These are phyloP conservation scores for Moniliophthora roreri DNA, from an alignment of 1,284 basidiomycete genomes.

Conservation along the genomic window DNA sequence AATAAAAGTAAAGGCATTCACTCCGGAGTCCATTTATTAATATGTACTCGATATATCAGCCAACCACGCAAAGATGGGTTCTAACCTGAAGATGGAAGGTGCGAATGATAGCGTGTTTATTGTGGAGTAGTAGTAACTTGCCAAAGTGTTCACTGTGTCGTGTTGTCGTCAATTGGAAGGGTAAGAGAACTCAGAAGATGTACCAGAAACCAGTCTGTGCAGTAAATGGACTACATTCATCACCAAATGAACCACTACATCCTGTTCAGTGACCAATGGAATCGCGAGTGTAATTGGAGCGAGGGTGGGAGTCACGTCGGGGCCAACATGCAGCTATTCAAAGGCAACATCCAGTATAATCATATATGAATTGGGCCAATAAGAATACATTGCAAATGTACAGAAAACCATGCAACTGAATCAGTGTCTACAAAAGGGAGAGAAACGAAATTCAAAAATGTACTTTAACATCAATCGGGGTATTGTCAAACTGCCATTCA, in stretches of 20 bases:
- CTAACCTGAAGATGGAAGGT: constrained; percentile 19
- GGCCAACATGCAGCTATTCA: too few relatives aligned
- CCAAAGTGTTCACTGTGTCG: neutral
- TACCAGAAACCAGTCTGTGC: constrained; percentile 28
- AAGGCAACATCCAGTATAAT: too few relatives aligned
- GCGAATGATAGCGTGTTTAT: constrained; percentile 31
- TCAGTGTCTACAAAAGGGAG: too few relatives aligned
- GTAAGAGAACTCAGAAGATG: neutral
- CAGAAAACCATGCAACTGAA: too few relatives aligned
- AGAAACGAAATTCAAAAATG: too few relatives aligned
- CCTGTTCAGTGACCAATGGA: constrained; percentile 35
- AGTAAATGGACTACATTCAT: constrained; percentile 30
- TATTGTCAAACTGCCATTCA: too few relatives aligned
- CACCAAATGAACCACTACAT: constrained; percentile 30
- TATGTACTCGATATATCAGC: constrained; percentile 33
- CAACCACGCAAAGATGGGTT: constrained; percentile 33
- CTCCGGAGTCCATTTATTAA: constrained; percentile 36
- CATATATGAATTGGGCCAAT: too few relatives aligned
- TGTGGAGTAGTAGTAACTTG: constrained; percentile 28
- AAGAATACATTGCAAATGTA: too few relatives aligned
- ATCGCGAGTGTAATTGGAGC: constrained; percentile 38
- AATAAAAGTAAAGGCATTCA: constrained; percentile 31
- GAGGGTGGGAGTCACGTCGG: too few relatives aligned
- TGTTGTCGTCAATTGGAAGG: neutral
- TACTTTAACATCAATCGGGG: too few relatives aligned